A percentile compares a stretch with the other conserved stretches of the same genome.
Conservation (phyloP, 148 eudicot genomes). For the Vaccinium macrocarpon region DNA sequence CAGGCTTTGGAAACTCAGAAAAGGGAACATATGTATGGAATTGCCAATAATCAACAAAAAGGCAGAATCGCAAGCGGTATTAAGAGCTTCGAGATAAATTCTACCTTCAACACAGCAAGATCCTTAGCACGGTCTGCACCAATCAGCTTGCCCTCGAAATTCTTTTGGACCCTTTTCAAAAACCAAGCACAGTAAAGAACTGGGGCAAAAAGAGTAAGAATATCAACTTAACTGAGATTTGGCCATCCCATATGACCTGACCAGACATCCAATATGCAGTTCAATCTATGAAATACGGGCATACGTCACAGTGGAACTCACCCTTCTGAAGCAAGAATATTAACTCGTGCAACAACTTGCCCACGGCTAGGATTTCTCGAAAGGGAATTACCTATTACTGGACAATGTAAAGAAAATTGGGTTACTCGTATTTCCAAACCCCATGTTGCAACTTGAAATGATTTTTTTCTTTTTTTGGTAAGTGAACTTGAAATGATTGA, state of each 20-base stretch:
- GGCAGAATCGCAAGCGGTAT: not conserved
- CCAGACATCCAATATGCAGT: conserved; percentile 4
- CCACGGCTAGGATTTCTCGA: conserved; percentile 80
- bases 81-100: conserved; percentile 1
- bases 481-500: not conserved
- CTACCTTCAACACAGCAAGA: conserved; percentile 96
- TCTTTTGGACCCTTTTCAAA: conserved; percentile 79
- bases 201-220: not conserved
- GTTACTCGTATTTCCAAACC: not conserved
- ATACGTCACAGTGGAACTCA: conserved; percentile 29
- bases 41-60: not conserved
- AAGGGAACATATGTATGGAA: not conserved
- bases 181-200: conserved; percentile 19
- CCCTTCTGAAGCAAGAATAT: conserved; percentile 93
- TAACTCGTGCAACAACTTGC: conserved; percentile 92
- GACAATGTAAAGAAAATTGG: conserved; percentile 17
- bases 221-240: not conserved
- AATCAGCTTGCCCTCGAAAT: conserved; percentile 81
- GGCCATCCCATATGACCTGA: not conserved
- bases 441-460: not conserved
- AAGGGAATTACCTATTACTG: conserved; percentile 95
- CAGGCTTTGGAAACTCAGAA: not conserved
- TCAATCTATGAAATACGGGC: conserved; percentile 2
- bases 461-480: too few relatives aligned
- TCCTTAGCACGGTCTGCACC: conserved; percentile 99